Percentiles rank a stretch among this genome's conserved stretches.
Evolutionary conservation across 495 filamentous ascomycete species (phyloP).

Genomic region (Glonium stellatum): DNA sequence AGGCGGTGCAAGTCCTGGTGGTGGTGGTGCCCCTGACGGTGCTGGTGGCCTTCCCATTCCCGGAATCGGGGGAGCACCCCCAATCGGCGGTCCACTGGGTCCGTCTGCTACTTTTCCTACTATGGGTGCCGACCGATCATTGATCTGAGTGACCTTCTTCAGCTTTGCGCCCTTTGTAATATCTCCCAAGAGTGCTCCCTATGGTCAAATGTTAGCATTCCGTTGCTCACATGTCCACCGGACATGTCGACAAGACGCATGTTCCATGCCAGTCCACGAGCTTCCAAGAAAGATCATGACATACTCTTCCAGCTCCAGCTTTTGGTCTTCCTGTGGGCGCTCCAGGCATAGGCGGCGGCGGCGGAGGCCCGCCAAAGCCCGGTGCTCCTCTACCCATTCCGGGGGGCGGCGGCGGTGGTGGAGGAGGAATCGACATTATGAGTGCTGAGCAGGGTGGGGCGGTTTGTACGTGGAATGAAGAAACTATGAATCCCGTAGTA

Average conservation of each 20-base stretch:
- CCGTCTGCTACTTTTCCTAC: conserved; percentile 52
- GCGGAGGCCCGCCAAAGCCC: conserved; percentile 54
- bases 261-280: not conserved
- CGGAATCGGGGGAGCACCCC: conserved; percentile 77
- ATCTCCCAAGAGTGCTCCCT: conserved; percentile 86
- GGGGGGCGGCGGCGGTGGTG: conserved; percentile 54
- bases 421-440: conserved; percentile 60
- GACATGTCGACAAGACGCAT: not conserved
- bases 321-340: conserved; percentile 42
- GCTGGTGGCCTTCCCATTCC: conserved; percentile 53
- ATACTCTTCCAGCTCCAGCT: conserved; percentile 47
- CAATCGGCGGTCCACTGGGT: conserved; percentile 52
- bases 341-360: conserved; percentile 50
- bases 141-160: conserved; percentile 72
- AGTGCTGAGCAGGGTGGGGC: not conserved
- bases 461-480: not conserved
- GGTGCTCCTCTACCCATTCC: conserved; percentile 39
- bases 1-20: conserved; percentile 72
- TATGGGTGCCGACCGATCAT: conserved; percentile 84
- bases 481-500: not conserved
- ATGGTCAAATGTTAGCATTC: conserved; percentile 25
- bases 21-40: no score
- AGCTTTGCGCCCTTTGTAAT: conserved; percentile 75
- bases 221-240: conserved; percentile 13
- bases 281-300: conserved; percentile 27